Percentiles rank a stretch among this genome's conserved stretches.
phyloP scores from a whole-genome alignment of 768 basidiomycete species.

The Macrocybe gigantea region DNA sequence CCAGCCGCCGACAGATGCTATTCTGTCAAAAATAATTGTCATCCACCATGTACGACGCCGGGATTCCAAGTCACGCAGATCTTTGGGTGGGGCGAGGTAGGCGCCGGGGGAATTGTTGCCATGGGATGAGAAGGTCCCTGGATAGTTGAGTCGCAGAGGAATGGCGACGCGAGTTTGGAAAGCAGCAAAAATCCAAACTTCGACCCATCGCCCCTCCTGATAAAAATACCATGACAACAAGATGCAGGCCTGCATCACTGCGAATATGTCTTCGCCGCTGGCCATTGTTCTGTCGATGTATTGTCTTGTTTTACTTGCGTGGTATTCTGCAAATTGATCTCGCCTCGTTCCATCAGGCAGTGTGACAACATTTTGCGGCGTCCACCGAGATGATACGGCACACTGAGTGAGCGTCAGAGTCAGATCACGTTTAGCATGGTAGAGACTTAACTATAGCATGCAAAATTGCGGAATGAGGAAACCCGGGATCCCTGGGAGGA shows the following conservation, averaged over 20 bases:
- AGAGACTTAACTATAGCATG: constrained; percentile 70
- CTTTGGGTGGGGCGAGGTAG: constrained; percentile 76
- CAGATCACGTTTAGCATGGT: constrained; percentile 13
- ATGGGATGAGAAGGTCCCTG: constrained; percentile 73
- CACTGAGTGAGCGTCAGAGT: constrained; percentile 40
- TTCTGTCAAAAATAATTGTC: constrained; percentile 82
- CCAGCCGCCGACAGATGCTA: constrained; percentile 79
- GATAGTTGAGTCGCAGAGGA: constrained; percentile 79
- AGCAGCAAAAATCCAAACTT: constrained; percentile 87
- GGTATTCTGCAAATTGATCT: constrained; percentile 85
- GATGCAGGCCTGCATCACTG: constrained; percentile 82
- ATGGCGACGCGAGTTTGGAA: constrained; percentile 81
- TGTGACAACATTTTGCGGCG: constrained; percentile 60
- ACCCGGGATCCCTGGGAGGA: constrained; percentile 74
- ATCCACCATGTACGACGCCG: constrained; percentile 89
- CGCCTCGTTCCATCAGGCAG: constrained; percentile 70
- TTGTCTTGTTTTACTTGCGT: constrained; percentile 80
- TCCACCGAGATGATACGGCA: constrained; percentile 80
- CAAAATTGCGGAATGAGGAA: constrained; percentile 85
- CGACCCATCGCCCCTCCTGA: constrained; percentile 85
- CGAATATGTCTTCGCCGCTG: constrained; percentile 83
- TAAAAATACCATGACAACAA: constrained; percentile 89
- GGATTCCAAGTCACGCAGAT: constrained; percentile 69
- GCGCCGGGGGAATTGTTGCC: constrained; percentile 66
- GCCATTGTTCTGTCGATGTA: constrained; percentile 89